Evolutionary conservation across 2,329 filamentous ascomycete genomes (phyloP), one percentile per base, ranked within the genome.

Genomic region (Phyllachora maydis): DNA sequence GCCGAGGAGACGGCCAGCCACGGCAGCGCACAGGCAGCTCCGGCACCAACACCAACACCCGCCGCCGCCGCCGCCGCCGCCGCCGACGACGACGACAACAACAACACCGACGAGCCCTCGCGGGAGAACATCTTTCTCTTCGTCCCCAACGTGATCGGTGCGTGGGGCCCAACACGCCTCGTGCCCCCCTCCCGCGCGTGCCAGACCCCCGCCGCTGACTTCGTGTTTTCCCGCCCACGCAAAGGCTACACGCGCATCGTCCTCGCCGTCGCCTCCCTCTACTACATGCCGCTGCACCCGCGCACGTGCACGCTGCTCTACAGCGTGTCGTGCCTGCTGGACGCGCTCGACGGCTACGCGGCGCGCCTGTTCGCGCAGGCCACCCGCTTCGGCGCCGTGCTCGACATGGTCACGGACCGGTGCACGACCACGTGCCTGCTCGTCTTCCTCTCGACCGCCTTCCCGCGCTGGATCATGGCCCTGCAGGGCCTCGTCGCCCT

Each of bases 261-360:
- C 32, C 65, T 85, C 35, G 82, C 83, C 37, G 56, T 93, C 39
- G 79, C 77, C 22, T 93, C 88, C 14, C 70, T 98, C 35, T 92
- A 95, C 57, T 98, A 93, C 58, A 98, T 98, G 88, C 85, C 88
- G 24, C 67, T 95, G 25, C 88, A 98, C 31, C 56, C 88, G 18
- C 79, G 72, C 1, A 75, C 83, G 44, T 78, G 74, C 44, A 85
- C 83, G 43, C 53, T 66, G 27, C 79, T 90, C 28, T 52, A 88
- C 16, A 71, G 69, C 43, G 72, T 74, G 19, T 73, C 75, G 1
- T 73, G 78, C 3, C 82, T 73, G 31, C 75, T 83, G 41, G 4
- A 11, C 22, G 52, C 50, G 11, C 72, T 88, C 15, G 66, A 77
- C 33, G 78, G 77, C 23, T 79, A 88, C 21, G 88, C 85, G 38